Conservation (phyloP, 805 yeast genomes). For the Kodamaea sagamina region DNA sequence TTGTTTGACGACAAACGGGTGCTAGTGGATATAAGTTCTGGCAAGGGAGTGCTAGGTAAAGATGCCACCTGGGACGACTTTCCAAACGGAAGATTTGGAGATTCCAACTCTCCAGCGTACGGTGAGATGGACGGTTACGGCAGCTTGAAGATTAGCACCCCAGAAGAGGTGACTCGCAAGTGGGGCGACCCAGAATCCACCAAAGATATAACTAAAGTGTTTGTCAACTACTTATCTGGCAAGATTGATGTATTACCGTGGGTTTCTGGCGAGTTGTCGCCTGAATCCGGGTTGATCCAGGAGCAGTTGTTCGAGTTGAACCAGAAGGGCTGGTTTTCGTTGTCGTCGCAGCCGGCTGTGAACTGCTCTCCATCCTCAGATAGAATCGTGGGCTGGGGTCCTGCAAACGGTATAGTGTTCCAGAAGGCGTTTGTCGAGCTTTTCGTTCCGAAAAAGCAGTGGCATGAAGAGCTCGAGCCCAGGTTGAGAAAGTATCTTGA, state of each 20-base stretch:
- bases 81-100: slow-evolving; percentile 95
- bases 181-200: slow-evolving; percentile 78
- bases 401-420: slow-evolving; percentile 80
- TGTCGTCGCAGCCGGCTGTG: slow-evolving; percentile 95
- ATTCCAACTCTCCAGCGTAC: slow-evolving; percentile 92
- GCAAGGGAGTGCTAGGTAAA: slow-evolving; percentile 80
- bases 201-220: slow-evolving; percentile 64
- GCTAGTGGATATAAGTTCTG: slow-evolving; percentile 76
- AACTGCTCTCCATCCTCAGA: slow-evolving; percentile 79
- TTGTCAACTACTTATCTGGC: slow-evolving; percentile 71
- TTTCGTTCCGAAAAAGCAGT: slow-evolving; percentile 70
- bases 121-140: slow-evolving; percentile 99
- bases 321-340: slow-evolving; percentile 72
- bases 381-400: slow-evolving; percentile 97
- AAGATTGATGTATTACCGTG: slow-evolving; percentile 84
- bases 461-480: slow-evolving; percentile 60
- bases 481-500: slow-evolving; percentile 42
- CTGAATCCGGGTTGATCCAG: slow-evolving; percentile 91
- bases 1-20: slow-evolving; percentile 47
- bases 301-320: slow-evolving; percentile 84
- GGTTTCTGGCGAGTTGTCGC: slow-evolving; percentile 81
- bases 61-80: slow-evolving; percentile 98
- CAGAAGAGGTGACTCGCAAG: slow-evolving; percentile 61
- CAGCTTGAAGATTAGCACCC: slow-evolving; percentile 67
- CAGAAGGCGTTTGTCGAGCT: slow-evolving; percentile 90